phyloP scores from a whole-genome alignment of 148 eudicot genomes.

The Nepenthes mirabilis region DNA sequence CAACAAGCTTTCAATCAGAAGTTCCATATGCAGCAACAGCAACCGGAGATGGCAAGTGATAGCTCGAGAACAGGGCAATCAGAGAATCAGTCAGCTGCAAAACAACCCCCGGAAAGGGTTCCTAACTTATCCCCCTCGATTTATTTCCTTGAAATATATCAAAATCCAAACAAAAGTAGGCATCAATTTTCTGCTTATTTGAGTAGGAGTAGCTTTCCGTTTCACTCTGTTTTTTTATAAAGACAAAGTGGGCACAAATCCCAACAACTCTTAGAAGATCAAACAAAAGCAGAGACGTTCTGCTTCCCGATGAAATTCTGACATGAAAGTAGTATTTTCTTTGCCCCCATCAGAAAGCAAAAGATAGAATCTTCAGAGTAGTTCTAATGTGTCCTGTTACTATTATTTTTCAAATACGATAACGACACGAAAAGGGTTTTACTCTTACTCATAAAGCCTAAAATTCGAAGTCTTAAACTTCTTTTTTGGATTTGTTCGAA shows the following conservation, averaged over 20 bases:
- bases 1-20: conserved; percentile 9
- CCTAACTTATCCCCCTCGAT: neutral
- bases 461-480: conserved; percentile 23
- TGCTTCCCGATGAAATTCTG: too few species aligned
- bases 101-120: conserved; percentile 41
- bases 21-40: conserved; percentile 17
- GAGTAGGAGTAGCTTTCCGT: too few species aligned
- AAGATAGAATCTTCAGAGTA: conserved; percentile 41
- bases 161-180: too few species aligned
- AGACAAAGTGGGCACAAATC: conserved; percentile 28
- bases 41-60: conserved; percentile 34
- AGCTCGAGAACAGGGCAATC: conserved; percentile 26
- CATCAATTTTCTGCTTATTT: too few species aligned
- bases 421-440: too few species aligned
- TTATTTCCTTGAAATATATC: neutral
- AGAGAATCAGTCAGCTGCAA: conserved; percentile 24
- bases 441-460: conserved; percentile 27
- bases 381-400: neutral
- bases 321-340: too few species aligned
- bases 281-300: too few species aligned
- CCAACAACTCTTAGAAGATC: conserved; percentile 27
- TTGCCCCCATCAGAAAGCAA: neutral
- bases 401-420: too few species aligned
- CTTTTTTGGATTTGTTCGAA: conserved; percentile 2
- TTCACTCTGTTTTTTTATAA: neutral